Evolutionary conservation across 768 basidiomycete genomes (phyloP).

Genomic region (Trametes villosa): DNA sequence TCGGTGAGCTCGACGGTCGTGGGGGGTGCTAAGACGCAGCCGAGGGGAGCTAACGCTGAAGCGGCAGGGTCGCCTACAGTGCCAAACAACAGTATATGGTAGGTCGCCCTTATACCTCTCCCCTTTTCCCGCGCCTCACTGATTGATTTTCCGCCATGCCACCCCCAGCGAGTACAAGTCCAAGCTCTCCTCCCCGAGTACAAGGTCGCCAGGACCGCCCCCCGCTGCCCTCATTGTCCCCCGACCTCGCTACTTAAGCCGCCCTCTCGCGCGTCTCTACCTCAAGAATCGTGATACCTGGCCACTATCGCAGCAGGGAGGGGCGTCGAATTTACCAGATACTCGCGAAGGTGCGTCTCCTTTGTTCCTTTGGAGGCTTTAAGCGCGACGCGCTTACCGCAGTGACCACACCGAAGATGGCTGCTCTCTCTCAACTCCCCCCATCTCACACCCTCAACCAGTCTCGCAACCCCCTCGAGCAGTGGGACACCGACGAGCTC

Average conservation of each 20-base stretch:
- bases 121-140: conserved; percentile 9
- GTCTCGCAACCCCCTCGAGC: neutral
- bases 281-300: neutral
- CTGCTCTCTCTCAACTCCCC: neutral
- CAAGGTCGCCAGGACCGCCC: conserved; percentile 9
- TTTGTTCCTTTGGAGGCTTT: neutral
- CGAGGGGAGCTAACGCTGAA: conserved; percentile 4
- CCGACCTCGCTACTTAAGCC: neutral
- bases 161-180: conserved; percentile 8
- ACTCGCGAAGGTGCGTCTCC: neutral
- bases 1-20: conserved; percentile 10
- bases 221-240: conserved; percentile 1
- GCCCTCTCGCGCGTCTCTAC: neutral
- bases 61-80: conserved; percentile 17
- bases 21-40: neutral
- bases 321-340: neutral
- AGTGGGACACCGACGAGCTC: conserved; percentile 14
- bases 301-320: neutral
- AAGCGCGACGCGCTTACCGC: neutral
- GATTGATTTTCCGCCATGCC: conserved; percentile 20
- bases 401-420: conserved; percentile 1
- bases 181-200: neutral
- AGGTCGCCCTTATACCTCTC: conserved; percentile 2
- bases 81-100: conserved; percentile 21
- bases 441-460: neutral